phyloP scores from a whole-genome alignment of 176 grass and related monocot species.

The Musa schizocarpa region DNA sequence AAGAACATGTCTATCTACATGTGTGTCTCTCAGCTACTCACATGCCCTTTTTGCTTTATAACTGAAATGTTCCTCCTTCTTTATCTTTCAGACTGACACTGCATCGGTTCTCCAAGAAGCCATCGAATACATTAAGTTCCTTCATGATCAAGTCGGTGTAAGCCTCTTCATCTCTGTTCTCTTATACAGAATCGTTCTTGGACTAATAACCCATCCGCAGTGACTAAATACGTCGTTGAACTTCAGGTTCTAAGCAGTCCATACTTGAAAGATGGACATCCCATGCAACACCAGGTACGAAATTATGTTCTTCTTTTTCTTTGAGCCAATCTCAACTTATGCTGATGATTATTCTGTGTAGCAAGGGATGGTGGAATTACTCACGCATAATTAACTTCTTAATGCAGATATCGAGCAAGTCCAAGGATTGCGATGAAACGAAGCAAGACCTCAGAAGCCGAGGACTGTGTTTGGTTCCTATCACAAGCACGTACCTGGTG shows the following conservation, averaged over 20 bases:
- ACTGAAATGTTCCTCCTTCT: slow-evolving; percentile 7
- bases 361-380: neutral
- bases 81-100: slow-evolving; percentile 58
- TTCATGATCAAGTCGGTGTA: slow-evolving; percentile 83
- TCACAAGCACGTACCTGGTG: slow-evolving; percentile 59
- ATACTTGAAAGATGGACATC: slow-evolving; percentile 46
- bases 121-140: slow-evolving; percentile 84
- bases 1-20: neutral
- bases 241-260: slow-evolving; percentile 69
- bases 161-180: slow-evolving; percentile 12
- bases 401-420: slow-evolving; percentile 37
- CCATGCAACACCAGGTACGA: slow-evolving; percentile 46
- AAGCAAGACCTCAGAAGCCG: slow-evolving; percentile 56
- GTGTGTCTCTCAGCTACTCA: neutral
- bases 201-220: neutral
- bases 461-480: slow-evolving; percentile 71
- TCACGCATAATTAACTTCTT: neutral
- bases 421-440: slow-evolving; percentile 23
- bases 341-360: neutral
- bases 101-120: slow-evolving; percentile 98
- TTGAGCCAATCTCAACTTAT: neutral
- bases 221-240: neutral
- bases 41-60: neutral
- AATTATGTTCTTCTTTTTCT: neutral
- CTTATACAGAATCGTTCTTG: too few species aligned